A percentile compares a stretch with the other conserved stretches of the same genome.
Evolutionary conservation across 352 stramenopile genomes (phyloP).

Genomic region (Elongisporangium undulatum): DNA sequence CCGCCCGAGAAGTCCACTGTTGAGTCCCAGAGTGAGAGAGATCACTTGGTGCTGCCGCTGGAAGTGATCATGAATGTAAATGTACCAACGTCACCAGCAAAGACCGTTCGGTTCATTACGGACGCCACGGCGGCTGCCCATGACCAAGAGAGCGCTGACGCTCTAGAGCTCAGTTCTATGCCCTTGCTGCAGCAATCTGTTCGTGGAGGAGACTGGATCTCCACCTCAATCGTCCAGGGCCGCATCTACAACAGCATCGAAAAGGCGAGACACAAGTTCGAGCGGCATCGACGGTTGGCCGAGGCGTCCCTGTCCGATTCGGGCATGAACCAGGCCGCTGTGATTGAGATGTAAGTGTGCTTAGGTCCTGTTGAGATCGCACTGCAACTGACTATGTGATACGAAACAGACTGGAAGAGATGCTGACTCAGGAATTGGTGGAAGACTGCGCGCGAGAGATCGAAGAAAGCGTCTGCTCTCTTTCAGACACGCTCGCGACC

Average conservation of each 20-base stretch:
- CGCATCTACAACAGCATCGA: conserved; percentile 25
- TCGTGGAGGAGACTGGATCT: conserved; percentile 1
- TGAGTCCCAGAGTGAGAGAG: not conserved
- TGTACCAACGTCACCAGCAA: conserved; percentile 3
- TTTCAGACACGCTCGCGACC: conserved; percentile 21
- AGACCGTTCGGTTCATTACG: not conserved
- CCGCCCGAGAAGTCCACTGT: not conserved
- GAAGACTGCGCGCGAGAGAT: conserved; percentile 20
- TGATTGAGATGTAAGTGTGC: conserved; percentile 62
- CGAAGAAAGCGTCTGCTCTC: conserved; percentile 18
- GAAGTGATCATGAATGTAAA: conserved; percentile 47
- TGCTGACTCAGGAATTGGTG: conserved; percentile 31
- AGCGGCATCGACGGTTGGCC: conserved; percentile 44
- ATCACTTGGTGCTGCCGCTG: conserved; percentile 27
- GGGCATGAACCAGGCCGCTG: conserved; percentile 46
- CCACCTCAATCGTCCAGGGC: conserved; percentile 11
- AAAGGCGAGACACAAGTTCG: conserved; percentile 40
- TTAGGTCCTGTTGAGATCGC: not conserved
- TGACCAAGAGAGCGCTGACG: conserved; percentile 8
- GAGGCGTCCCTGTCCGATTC: conserved; percentile 51
- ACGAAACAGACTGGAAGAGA: conserved; percentile 20
- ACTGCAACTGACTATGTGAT: not conserved
- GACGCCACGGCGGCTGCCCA: not conserved
- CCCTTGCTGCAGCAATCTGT: not conserved
- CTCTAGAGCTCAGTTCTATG: conserved; percentile 9